phyloP scores from a whole-genome alignment of 768 basidiomycete species.

The Lactarius evosmus region DNA sequence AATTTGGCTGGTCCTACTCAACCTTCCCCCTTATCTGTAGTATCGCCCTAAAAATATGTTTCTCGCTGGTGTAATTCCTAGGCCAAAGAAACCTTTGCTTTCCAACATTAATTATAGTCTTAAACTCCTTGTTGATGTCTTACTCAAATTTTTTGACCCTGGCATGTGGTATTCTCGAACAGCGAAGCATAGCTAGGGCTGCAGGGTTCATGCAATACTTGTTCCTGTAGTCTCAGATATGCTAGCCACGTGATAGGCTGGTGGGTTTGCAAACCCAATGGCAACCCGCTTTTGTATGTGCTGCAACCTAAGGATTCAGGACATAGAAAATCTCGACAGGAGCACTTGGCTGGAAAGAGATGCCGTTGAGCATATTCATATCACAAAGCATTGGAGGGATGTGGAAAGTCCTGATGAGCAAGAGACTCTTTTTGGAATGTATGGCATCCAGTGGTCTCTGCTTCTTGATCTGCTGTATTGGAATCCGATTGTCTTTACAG shows the following conservation, averaged over 20 bases:
- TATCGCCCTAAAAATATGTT: too few relatives aligned
- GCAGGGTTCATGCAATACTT: too few relatives aligned
- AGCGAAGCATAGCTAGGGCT: too few relatives aligned
- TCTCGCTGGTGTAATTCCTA: not conserved
- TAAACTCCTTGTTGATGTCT: not conserved
- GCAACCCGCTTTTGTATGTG: too few relatives aligned
- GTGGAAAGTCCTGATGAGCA: not conserved
- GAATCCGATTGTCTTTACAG: conserved; percentile 1
- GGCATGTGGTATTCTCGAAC: too few relatives aligned
- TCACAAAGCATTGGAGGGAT: not conserved
- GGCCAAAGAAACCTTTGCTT: not conserved
- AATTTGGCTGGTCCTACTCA: too few relatives aligned
- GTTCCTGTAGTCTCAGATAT: conserved; percentile 1
- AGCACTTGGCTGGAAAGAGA: too few relatives aligned
- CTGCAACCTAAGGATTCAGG: too few relatives aligned
- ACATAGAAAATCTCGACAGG: too few relatives aligned
- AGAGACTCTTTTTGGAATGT: not conserved
- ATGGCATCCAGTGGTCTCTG: too few relatives aligned
- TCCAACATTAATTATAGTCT: not conserved
- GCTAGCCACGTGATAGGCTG: not conserved
- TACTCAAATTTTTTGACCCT: not conserved
- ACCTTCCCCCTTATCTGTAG: too few relatives aligned
- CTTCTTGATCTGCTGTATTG: not conserved
- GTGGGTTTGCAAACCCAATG: not conserved
- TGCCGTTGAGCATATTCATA: not conserved